Conservation (phyloP, 225 moss, liverwort and hornwort species). For the Pseudoscleropodium purum region DNA sequence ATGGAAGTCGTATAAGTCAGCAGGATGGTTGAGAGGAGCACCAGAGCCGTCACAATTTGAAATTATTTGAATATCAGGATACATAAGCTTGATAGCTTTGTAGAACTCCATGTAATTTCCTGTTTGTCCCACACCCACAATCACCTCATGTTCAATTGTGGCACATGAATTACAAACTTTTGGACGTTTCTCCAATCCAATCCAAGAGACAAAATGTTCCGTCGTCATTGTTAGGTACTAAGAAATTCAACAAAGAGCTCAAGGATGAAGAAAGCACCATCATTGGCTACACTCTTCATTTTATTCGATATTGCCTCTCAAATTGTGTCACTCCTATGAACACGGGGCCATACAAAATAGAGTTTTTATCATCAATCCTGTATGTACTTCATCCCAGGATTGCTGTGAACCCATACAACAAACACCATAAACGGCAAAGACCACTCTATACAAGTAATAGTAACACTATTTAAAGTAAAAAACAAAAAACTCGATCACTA, state of each 20-base stretch:
- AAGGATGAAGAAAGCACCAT: background rate
- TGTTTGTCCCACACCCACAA: background rate
- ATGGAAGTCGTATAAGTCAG: conserved; percentile 81
- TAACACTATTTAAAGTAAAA: too few species aligned
- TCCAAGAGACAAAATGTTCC: background rate
- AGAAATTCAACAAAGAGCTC: background rate
- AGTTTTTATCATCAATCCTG: background rate
- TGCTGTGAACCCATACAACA: background rate
- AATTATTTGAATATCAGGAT: conserved; percentile 73
- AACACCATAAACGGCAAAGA: background rate
- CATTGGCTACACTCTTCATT: background rate
- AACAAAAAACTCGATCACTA: background rate
- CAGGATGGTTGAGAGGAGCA: conserved; percentile 65
- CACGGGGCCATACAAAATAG: background rate
- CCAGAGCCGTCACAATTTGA: conserved; percentile 81
- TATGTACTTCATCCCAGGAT: background rate
- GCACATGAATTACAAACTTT: background rate
- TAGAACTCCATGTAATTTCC: conserved; percentile 89
- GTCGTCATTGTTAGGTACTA: background rate
- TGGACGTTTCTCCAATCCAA: background rate
- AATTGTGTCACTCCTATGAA: background rate
- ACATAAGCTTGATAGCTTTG: conserved; percentile 66
- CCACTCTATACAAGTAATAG: background rate
- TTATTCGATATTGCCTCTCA: background rate
- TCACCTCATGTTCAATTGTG: background rate